Conservation (phyloP, 768 basidiomycete species). For the Lentinula sp. region DNA sequence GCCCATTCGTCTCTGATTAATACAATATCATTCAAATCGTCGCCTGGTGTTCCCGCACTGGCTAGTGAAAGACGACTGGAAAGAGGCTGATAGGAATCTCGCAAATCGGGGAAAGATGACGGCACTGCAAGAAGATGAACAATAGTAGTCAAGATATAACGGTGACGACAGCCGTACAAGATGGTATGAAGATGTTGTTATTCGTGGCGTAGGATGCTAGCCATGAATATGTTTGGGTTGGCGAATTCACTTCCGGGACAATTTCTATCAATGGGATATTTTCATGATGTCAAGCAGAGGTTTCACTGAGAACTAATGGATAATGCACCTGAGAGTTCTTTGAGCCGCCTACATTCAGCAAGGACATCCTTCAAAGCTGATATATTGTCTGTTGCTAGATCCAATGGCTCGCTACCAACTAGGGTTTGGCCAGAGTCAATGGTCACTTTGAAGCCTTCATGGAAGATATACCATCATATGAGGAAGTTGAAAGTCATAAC, state of each 20-base stretch:
- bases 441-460: constrained; percentile 8
- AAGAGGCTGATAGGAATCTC: constrained; percentile 40
- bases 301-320: constrained; percentile 1
- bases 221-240: constrained; percentile 37
- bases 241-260: constrained; percentile 15
- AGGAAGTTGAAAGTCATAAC: not conserved
- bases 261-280: not conserved
- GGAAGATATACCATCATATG: too few relatives aligned
- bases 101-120: constrained; percentile 48
- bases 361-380: constrained; percentile 40
- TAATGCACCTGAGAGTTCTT: constrained; percentile 39
- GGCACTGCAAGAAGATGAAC: constrained; percentile 25
- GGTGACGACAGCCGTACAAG: constrained; percentile 18
- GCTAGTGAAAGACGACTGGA: constrained; percentile 51
- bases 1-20: constrained; percentile 65
- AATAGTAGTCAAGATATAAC: not conserved
- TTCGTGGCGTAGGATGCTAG: constrained; percentile 35
- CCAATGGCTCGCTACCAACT: constrained; percentile 23
- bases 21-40: constrained; percentile 54
- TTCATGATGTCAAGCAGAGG: not conserved
- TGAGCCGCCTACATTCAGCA: constrained; percentile 53
- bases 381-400: constrained; percentile 42
- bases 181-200: constrained; percentile 14
- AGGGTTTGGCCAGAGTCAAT: constrained; percentile 6
- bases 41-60: constrained; percentile 54